Evolutionary conservation across 352 stramenopile genomes (phyloP), one percentile per base, ranked within the genome.

Genomic region (Pythium rishiriense): DNA sequence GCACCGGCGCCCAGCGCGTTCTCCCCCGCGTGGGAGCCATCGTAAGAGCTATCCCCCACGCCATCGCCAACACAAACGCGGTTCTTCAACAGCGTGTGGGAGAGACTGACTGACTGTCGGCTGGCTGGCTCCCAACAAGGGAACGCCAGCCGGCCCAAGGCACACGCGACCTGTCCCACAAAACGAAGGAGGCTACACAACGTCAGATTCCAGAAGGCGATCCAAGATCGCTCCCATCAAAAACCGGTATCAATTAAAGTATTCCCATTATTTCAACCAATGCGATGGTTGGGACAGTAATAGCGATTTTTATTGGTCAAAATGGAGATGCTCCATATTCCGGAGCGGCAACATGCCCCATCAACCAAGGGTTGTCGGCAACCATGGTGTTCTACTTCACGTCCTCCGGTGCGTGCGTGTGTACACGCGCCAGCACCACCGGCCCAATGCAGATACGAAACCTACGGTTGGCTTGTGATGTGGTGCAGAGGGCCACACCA

Each of bases 321-420:
- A 28, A 47, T 47, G 5, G 26, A 47, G 39, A 26, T 24, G 4
- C 21, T 25, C 19, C 41, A 47, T 47, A n/a, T 25, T 43, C 39
- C 47, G 26, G 25, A 33, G 19, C 22, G 26, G 33, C 35, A 41
- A 12, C 22, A 59, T 46, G 1, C 14, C n/a, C 4, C 42, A 33
- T 26, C 41, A 47, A 57, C 19, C 33, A 43, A 45, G 43, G 31
- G 31, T 15, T 21, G 28, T 21, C 8, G 24, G 45, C 43, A 33
- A 67, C 2, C 1, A 91, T 92, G 83, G 83, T 91, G 63, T 91
- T 88, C 74, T 91, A 84, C 79, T 91, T 88, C 72, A 90, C 81
- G 52, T 91, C 84, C n/a, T 90, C 82, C 29, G 84, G 84, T 93
- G 62, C 52, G 78, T 74, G 12, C 31, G 31, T 11, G n/a, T n/a